Evolutionary conservation across 495 filamentous ascomycete genomes (phyloP), one percentile per base, ranked within the genome.

Genomic region (Talaromyces thailandensis): DNA sequence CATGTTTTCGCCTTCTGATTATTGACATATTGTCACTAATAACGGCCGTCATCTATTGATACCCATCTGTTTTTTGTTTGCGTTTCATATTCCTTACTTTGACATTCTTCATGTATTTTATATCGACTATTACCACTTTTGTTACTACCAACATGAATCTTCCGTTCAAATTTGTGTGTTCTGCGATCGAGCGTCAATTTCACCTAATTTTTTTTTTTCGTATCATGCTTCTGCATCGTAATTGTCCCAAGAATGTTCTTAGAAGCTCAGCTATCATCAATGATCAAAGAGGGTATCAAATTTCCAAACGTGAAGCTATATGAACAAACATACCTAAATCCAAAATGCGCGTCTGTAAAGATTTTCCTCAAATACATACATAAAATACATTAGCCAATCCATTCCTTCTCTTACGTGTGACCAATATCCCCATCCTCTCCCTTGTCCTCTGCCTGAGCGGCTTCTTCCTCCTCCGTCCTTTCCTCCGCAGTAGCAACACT

Each of bases 61-160:
- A 63, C 62, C 62, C 62, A 63, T 48, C n/a, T 63, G 53, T 57
- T 56, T 12, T 31, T 62, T 28, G n/a, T 31, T 25, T 43, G 11
- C 18, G 25, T 62, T 28, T 56, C 40, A 11, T 51, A 26, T 43
- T 56, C 21, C 9, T 23, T 56, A 31, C 14, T 62, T 45, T 37
- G 35, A 31, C 24, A 18, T 37, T 62, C 45, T 43, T 56, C 16
- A 6, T 62, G 24, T 48, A 53, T 56, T 53, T 50, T 56, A 16
- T 37, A 62, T 25, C 18, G 8, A 24, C 28, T 12, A 32, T 56
- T 62, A 59, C 8, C 6, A 35, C 31, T 14, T 32, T 32, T 21
- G 35, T 59, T 28, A 59, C 11, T 59, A 32, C 8, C 12, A 3
- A 3, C 9, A 11, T 48, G 35, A 37, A 45, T 45, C n/a, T 48